A percentile compares a stretch with the other conserved stretches of the same genome.
These are phyloP conservation scores for Colletotrichum sp. DNA, from an alignment of 2,329 filamentous ascomycete genomes.

Conservation along the genomic window DNA sequence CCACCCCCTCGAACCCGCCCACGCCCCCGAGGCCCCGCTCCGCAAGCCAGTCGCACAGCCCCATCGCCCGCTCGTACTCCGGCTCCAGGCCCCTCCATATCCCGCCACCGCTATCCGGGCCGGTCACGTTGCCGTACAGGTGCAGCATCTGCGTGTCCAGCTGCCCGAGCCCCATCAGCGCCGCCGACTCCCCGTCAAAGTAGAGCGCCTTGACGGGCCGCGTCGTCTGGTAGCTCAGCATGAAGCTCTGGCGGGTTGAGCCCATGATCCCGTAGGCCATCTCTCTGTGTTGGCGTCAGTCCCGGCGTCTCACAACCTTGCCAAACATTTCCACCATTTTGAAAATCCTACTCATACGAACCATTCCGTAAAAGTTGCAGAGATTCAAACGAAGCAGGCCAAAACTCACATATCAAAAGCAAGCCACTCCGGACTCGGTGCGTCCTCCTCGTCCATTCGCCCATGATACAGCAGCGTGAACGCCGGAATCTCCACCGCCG, in stretches of 20 bases:
- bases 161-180: constrained; percentile 50
- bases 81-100: constrained; percentile 40
- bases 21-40: constrained; percentile 42
- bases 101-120: constrained; percentile 26
- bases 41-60: constrained; percentile 51
- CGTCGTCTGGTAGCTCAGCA: constrained; percentile 54
- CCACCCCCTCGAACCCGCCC: constrained; percentile 54
- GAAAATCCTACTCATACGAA: too few relatives aligned
- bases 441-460: constrained; percentile 40
- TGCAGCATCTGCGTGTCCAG: constrained; percentile 55
- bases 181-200: constrained; percentile 55
- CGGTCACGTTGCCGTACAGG: constrained; percentile 50
- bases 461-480: constrained; percentile 57
- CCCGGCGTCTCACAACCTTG: too few relatives aligned
- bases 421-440: constrained; percentile 56
- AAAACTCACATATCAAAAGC: constrained; percentile 49
- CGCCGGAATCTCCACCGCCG: constrained; percentile 48
- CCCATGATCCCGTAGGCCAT: constrained; percentile 62
- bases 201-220: constrained; percentile 47
- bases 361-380: too few relatives aligned
- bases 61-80: constrained; percentile 52
- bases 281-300: constrained; percentile 37
- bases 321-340: too few relatives aligned
- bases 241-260: constrained; percentile 41
- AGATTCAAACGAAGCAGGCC: not conserved